Evolutionary conservation across 805 yeast species (phyloP).

Genomic region (Ogataea angusta): DNA sequence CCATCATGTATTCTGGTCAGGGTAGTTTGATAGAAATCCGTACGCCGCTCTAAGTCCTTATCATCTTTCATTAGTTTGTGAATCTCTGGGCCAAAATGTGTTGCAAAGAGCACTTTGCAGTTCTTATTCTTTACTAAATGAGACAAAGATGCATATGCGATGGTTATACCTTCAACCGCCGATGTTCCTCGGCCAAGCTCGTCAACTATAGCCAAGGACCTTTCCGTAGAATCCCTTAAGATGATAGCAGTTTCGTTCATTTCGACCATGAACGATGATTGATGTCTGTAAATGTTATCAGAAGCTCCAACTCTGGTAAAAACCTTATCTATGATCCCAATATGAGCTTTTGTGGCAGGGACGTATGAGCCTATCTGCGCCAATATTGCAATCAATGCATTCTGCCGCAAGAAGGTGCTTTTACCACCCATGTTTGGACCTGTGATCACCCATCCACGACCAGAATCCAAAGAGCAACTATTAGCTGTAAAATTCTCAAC

Average conservation of each 20-base stretch:
- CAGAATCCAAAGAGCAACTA: constrained; percentile 34
- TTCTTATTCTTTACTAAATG: constrained; percentile 51
- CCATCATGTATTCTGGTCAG: constrained; percentile 17
- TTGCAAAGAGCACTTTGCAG: constrained; percentile 82
- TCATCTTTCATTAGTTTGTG: constrained; percentile 36
- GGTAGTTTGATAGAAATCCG: constrained; percentile 28
- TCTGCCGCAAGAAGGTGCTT: constrained; percentile 70
- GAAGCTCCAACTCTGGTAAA: constrained; percentile 83
- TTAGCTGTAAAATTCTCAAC: constrained; percentile 46
- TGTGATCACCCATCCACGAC: constrained; percentile 58
- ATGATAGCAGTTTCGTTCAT: constrained; percentile 82
- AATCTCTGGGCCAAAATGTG: constrained; percentile 70
- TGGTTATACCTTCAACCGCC: constrained; percentile 76
- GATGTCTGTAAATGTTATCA: constrained; percentile 73
- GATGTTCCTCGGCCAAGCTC: constrained; percentile 92
- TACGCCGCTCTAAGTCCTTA: constrained; percentile 24
- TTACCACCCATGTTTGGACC: constrained; percentile 93
- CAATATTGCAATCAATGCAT: constrained; percentile 64
- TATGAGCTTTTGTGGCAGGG: constrained; percentile 59
- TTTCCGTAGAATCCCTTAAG: constrained; percentile 57
- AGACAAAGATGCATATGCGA: constrained; percentile 72
- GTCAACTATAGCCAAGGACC: constrained; percentile 76
- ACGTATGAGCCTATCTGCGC: constrained; percentile 74
- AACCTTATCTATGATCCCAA: constrained; percentile 75
- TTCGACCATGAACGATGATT: constrained; percentile 91